Percentiles rank a stretch among this genome's conserved stretches.
phyloP scores from a whole-genome alignment of 306 rosid species.

The Acacia melanoxylon region DNA sequence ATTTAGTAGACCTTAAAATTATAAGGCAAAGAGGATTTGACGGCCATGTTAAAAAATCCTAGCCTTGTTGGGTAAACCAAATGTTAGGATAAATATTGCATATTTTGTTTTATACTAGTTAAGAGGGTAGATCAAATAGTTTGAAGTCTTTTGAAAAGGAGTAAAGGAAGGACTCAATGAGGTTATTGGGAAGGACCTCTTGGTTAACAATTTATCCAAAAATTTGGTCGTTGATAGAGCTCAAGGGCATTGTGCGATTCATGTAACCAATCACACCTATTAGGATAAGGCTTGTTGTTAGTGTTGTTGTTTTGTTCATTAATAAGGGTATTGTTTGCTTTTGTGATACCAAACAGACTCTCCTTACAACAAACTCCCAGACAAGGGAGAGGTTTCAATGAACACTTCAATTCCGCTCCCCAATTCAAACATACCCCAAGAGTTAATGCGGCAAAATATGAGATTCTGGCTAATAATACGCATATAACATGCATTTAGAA shows the following conservation, averaged over 20 bases:
- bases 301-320: not conserved
- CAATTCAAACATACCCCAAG: not conserved
- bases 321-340: not conserved
- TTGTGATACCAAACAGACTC: not conserved
- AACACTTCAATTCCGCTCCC: not conserved
- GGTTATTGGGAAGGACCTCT: too few relatives aligned
- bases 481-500: constrained; percentile 22
- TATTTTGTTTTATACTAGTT: not conserved
- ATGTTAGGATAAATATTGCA: not conserved
- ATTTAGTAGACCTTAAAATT: not conserved
- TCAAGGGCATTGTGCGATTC: too few relatives aligned
- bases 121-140: too few relatives aligned
- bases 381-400: not conserved
- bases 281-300: too few relatives aligned
- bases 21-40: not conserved
- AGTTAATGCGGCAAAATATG: constrained; percentile 4
- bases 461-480: constrained; percentile 4
- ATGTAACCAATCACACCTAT: too few relatives aligned
- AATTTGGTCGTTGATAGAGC: too few relatives aligned
- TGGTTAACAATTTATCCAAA: too few relatives aligned
- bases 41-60: not conserved
- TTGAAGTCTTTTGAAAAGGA: too few relatives aligned
- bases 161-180: too few relatives aligned
- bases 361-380: not conserved
- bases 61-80: not conserved